phyloP scores from a whole-genome alignment of 1,284 basidiomycete genomes.

The Ustilago loliicola region DNA sequence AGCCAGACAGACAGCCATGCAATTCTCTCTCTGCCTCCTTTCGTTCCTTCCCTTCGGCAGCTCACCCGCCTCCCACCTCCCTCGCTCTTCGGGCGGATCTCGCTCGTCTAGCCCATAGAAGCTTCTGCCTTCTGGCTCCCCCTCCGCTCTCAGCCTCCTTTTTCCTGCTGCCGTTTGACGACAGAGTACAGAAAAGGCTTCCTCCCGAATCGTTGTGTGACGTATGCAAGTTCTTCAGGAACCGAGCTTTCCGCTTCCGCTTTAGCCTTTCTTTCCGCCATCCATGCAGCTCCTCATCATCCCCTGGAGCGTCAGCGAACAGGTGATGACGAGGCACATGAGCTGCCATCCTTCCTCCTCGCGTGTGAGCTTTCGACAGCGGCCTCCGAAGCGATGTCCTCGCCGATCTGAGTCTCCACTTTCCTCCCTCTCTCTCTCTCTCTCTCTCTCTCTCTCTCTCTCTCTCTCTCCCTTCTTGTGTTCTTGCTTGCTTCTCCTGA shows the following conservation, averaged over 20 bases:
- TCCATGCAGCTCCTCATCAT: constrained; percentile 10
- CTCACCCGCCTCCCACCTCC: too few relatives aligned
- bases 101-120: constrained; percentile 2
- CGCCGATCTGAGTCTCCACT: constrained; percentile 2
- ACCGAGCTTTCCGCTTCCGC: constrained; percentile 2
- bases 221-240: constrained; percentile 13
- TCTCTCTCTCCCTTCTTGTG: too few relatives aligned
- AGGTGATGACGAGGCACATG: constrained; percentile 6
- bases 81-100: background rate
- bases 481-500: too few relatives aligned
- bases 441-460: background rate
- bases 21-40: background rate
- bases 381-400: constrained; percentile 1
- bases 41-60: background rate
- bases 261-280: background rate
- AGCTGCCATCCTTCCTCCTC: constrained; percentile 3
- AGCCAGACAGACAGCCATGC: background rate
- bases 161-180: constrained; percentile 12
- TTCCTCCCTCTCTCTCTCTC: background rate
- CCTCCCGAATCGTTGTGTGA: constrained; percentile 2
- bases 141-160: background rate
- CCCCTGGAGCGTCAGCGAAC: background rate
- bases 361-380: constrained; percentile 1
- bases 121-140: background rate
- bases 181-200: constrained; percentile 7